Conservation (phyloP, 2,329 filamentous ascomycete genomes). For the Colletotrichum cereale region DNA sequence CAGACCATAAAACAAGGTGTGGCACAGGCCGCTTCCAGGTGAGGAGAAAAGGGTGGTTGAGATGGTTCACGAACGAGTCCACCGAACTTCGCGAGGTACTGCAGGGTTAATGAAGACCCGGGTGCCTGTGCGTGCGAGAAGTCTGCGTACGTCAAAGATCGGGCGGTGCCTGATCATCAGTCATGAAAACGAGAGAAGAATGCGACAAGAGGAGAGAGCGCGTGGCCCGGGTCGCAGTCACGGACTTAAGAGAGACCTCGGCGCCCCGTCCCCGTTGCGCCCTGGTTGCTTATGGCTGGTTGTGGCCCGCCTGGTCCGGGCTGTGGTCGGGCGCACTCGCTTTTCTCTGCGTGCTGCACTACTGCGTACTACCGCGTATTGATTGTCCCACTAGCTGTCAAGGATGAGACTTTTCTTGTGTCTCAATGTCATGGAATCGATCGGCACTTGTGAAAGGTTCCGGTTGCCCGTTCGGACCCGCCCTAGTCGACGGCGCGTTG, state of each 20-base stretch:
- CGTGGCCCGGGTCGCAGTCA: slow-evolving; percentile 14
- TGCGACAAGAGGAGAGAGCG: background rate
- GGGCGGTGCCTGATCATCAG: slow-evolving; percentile 32
- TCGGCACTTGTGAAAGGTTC: slow-evolving; percentile 30
- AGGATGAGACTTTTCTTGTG: background rate
- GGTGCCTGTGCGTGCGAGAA: background rate
- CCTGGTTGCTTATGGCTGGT: slow-evolving; percentile 14
- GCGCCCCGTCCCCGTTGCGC: slow-evolving; percentile 28
- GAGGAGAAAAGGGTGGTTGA: background rate
- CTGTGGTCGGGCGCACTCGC: slow-evolving; percentile 17
- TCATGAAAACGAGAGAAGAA: slow-evolving; percentile 18
- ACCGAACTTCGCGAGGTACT: background rate
- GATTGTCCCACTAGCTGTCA: background rate
- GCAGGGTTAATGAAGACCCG: slow-evolving; percentile 27
- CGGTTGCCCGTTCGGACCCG: background rate
- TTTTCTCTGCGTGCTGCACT: background rate
- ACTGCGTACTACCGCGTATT: background rate
- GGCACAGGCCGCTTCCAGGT: background rate
- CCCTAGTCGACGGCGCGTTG: slow-evolving; percentile 22
- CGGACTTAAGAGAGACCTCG: slow-evolving; percentile 34
- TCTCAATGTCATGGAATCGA: slow-evolving; percentile 37
- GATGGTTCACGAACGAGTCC: background rate
- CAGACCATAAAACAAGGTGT: background rate
- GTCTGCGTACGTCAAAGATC: slow-evolving; percentile 25
- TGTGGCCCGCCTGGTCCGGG: slow-evolving; percentile 29